These are phyloP conservation scores for Cutaneotrichosporon cutaneum DNA, from an alignment of 1,284 basidiomycete species.

Conservation along the genomic window DNA sequence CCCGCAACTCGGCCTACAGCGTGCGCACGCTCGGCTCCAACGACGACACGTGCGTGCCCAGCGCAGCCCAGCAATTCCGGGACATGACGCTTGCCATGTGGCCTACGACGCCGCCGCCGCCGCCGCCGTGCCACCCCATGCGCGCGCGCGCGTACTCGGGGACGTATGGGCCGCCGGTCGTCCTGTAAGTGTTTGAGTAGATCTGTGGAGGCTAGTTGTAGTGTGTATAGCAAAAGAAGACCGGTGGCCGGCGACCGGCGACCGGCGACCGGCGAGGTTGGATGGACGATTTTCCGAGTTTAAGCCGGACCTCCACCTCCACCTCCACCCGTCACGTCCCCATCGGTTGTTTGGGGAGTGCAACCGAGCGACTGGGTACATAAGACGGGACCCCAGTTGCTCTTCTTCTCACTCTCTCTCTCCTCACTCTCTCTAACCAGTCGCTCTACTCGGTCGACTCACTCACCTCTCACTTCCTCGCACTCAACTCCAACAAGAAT, in stretches of 20 bases:
- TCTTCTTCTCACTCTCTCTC: not conserved
- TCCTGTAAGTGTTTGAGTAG: not conserved
- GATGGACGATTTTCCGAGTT: not conserved
- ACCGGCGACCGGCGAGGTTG: conserved; percentile 6
- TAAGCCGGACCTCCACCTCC: not conserved
- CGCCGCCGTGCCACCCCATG: not conserved
- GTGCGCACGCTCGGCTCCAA: not conserved
- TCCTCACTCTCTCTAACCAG: not conserved
- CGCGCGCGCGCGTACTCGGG: not conserved
- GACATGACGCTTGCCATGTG: not conserved
- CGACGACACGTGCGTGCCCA: not conserved
- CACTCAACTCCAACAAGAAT: conserved; percentile 1
- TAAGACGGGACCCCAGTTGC: not conserved
- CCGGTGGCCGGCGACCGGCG: too few species aligned
- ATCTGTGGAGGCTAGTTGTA: not conserved
- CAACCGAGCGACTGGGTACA: not conserved
- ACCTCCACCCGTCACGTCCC: conserved; percentile 1
- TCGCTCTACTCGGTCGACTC: not conserved
- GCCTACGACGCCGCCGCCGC: not conserved
- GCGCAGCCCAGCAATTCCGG: not conserved
- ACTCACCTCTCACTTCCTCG: not conserved
- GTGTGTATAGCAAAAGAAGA: not conserved
- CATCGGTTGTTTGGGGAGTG: not conserved
- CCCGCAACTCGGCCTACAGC: not conserved
- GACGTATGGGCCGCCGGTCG: not conserved